These are phyloP conservation scores for Lactifluus volemus DNA, from an alignment of 768 basidiomycete genomes.

Conservation along the genomic window DNA sequence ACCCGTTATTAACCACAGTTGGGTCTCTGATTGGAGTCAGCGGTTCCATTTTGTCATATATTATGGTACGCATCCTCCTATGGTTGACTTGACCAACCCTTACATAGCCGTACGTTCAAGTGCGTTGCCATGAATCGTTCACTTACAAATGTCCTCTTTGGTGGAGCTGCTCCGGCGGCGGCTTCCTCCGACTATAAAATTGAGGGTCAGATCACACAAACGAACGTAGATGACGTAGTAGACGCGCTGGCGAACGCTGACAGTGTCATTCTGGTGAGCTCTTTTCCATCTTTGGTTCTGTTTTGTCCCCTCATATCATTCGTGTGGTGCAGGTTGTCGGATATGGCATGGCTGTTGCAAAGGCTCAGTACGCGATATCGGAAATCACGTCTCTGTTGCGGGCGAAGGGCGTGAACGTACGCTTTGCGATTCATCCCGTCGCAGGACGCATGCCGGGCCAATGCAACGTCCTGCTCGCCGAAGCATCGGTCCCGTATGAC, in stretches of 20 bases:
- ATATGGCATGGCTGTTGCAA: slow-evolving; percentile 90
- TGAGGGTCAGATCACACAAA: slow-evolving; percentile 74
- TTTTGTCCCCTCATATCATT: neutral
- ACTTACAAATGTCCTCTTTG: slow-evolving; percentile 77
- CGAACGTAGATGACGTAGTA: slow-evolving; percentile 71
- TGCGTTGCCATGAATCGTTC: slow-evolving; percentile 92
- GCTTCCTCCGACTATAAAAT: slow-evolving; percentile 55
- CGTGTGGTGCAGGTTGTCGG: slow-evolving; percentile 52
- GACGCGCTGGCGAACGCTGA: slow-evolving; percentile 74
- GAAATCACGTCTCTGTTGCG: slow-evolving; percentile 71
- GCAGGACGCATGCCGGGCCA: slow-evolving; percentile 92
- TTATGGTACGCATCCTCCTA: slow-evolving; percentile 54
- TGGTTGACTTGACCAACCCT: neutral
- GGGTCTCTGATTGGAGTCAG: slow-evolving; percentile 86
- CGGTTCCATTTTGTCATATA: slow-evolving; percentile 85
- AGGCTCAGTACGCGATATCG: slow-evolving; percentile 68
- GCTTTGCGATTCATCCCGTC: slow-evolving; percentile 85
- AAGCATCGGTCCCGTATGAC: slow-evolving; percentile 86
- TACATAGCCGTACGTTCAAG: slow-evolving; percentile 30
- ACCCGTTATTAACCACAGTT: slow-evolving; percentile 72
- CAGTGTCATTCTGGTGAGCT: slow-evolving; percentile 64
- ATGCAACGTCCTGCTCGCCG: slow-evolving; percentile 86
- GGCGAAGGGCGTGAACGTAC: slow-evolving; percentile 67
- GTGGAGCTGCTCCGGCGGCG: slow-evolving; percentile 60
- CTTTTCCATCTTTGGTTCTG: neutral